Evolutionary conservation across 179 eudicot species (phyloP).

Genomic region (Beta corolliflora): DNA sequence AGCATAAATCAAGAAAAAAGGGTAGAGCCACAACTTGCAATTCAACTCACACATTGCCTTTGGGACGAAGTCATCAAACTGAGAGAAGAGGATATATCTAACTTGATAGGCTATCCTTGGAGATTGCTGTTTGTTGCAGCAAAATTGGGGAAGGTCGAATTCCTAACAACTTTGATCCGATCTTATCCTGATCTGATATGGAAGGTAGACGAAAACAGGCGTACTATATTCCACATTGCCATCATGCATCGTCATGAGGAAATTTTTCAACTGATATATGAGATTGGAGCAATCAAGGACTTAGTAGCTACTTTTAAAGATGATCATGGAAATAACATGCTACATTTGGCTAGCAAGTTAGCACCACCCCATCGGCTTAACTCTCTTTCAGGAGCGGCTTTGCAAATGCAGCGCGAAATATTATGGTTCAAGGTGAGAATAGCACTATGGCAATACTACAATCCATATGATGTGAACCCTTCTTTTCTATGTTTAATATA

Average conservation of each 20-base stretch:
- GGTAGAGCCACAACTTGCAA: constrained; percentile 3
- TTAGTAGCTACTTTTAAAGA: constrained; percentile 35
- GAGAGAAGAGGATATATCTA: constrained; percentile 24
- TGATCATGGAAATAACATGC: constrained; percentile 30
- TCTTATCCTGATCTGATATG: constrained; percentile 44
- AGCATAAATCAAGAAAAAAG: not conserved
- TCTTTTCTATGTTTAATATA: no score
- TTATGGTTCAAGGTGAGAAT: constrained; percentile 38
- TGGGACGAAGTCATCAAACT: constrained; percentile 15
- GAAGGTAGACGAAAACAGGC: constrained; percentile 39
- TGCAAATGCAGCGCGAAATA: constrained; percentile 45
- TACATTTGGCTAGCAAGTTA: constrained; percentile 42
- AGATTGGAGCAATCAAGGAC: constrained; percentile 38
- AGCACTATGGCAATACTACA: no score
- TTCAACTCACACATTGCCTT: constrained; percentile 19
- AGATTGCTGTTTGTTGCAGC: constrained; percentile 28
- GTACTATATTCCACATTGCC: constrained; percentile 41
- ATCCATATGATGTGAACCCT: not conserved
- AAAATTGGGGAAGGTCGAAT: constrained; percentile 27
- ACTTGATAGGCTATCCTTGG: constrained; percentile 31
- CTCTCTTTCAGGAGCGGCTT: constrained; percentile 38
- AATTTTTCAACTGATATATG: constrained; percentile 38
- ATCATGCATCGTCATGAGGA: constrained; percentile 42
- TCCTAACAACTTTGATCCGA: constrained; percentile 22
- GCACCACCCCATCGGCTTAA: constrained; percentile 38